A percentile compares a stretch with the other conserved stretches of the same genome.
Conservation (phyloP, 2,329 filamentous ascomycete species). For the Cladosporium velox region DNA sequence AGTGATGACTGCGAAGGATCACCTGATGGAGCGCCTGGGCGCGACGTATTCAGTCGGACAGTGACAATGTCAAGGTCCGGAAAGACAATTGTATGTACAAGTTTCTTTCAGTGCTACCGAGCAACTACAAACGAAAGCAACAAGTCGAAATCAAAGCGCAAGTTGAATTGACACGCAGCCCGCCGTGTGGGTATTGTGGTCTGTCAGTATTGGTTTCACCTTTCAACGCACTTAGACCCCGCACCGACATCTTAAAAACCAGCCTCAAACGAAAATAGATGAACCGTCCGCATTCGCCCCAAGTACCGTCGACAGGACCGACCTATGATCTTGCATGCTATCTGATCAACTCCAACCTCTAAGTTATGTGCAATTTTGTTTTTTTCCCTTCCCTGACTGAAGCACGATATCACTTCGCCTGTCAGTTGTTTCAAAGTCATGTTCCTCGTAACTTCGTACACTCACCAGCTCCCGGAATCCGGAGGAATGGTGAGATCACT, state of each 20-base stretch:
- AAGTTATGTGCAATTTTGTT: background rate
- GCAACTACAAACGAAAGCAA: background rate
- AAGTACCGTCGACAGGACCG: background rate
- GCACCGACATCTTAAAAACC: background rate
- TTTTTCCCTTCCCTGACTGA: background rate
- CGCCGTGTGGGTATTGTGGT: conserved; percentile 10
- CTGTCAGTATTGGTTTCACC: background rate
- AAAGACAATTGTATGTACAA: background rate
- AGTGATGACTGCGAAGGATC: conserved; percentile 59
- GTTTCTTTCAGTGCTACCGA: background rate
- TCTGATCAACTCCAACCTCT: background rate
- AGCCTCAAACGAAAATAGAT: background rate
- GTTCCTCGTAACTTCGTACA: conserved; percentile 2
- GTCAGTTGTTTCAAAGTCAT: background rate
- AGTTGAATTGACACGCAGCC: conserved; percentile 6
- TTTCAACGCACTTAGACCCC: background rate
- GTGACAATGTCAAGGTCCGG: background rate
- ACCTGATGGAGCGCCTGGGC: conserved; percentile 58
- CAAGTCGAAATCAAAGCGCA: background rate
- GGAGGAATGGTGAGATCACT: background rate
- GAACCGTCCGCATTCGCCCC: background rate
- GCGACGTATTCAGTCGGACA: conserved; percentile 56
- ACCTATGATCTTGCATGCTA: background rate
- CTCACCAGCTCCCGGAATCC: background rate
- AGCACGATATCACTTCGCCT: background rate